Conservation (phyloP, 768 basidiomycete species). For the Boletus rubroflammeus region DNA sequence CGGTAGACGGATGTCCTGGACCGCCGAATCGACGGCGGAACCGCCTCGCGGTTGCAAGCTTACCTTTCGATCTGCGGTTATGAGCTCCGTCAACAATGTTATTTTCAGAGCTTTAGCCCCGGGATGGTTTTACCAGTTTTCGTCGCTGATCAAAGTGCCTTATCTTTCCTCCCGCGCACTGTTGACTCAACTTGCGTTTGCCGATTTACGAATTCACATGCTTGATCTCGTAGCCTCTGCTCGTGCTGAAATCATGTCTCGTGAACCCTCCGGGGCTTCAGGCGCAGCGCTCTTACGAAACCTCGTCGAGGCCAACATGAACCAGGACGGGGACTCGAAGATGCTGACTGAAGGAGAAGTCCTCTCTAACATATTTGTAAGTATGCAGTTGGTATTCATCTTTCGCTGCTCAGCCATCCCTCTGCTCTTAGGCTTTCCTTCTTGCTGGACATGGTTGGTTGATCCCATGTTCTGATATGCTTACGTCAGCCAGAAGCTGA, state of each 20-base stretch:
- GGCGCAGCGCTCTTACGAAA: slow-evolving; percentile 42
- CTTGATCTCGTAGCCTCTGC: slow-evolving; percentile 39
- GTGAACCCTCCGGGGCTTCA: slow-evolving; percentile 16
- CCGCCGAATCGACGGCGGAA: slow-evolving; percentile 25
- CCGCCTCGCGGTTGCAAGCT: slow-evolving; percentile 31
- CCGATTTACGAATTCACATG: slow-evolving; percentile 39
- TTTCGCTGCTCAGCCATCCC: background rate
- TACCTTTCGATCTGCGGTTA: slow-evolving; percentile 37
- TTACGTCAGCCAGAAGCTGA: background rate
- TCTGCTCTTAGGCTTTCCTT: slow-evolving; percentile 37
- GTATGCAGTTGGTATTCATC: slow-evolving; percentile 7
- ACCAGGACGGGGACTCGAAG: slow-evolving; percentile 28
- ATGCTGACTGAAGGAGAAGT: slow-evolving; percentile 44
- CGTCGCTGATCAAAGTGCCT: slow-evolving; percentile 31
- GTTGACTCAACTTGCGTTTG: slow-evolving; percentile 32
- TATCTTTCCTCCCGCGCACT: slow-evolving; percentile 32
- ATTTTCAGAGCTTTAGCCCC: slow-evolving; percentile 33
- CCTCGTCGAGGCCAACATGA: slow-evolving; percentile 47
- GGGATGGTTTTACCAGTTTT: slow-evolving; percentile 29
- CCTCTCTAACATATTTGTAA: slow-evolving; percentile 47
- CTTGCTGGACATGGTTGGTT: slow-evolving; percentile 47
- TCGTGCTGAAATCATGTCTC: slow-evolving; percentile 33
- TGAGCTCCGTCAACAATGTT: slow-evolving; percentile 18
- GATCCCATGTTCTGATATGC: background rate
- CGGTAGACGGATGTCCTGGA: slow-evolving; percentile 36